Evolutionary conservation across 805 yeast genomes (phyloP).

Genomic region (Starmerella vaccinii): DNA sequence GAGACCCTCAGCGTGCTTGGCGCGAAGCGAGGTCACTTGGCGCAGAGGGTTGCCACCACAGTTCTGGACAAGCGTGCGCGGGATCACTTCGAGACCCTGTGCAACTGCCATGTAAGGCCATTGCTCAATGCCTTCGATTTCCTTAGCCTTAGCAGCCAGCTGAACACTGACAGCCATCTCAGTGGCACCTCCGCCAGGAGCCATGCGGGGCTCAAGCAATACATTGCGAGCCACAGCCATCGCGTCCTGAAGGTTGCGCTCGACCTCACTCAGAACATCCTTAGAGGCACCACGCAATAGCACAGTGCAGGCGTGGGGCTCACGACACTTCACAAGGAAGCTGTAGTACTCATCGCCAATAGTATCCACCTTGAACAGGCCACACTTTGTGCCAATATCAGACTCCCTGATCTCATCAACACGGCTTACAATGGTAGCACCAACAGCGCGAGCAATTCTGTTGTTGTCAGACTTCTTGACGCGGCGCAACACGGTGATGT

Average conservation of each 20-base stretch:
- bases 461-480: slow-evolving; percentile 92
- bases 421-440: slow-evolving; percentile 93
- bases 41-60: slow-evolving; percentile 96
- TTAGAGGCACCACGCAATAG: slow-evolving; percentile 92
- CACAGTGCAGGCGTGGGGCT: slow-evolving; percentile 90
- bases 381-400: slow-evolving; percentile 84
- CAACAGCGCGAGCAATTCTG: slow-evolving; percentile 93
- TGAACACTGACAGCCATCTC: slow-evolving; percentile 95
- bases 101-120: slow-evolving; percentile 99
- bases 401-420: slow-evolving; percentile 86
- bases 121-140: slow-evolving; percentile 88
- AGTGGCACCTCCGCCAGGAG: slow-evolving; percentile 99
- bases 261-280: slow-evolving; percentile 91
- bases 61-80: slow-evolving; percentile 93
- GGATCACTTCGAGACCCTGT: slow-evolving; percentile 96
- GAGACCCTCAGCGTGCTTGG: slow-evolving; percentile 88
- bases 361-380: slow-evolving; percentile 80
- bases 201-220: slow-evolving; percentile 80
- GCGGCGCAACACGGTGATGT: slow-evolving; percentile 85
- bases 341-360: slow-evolving; percentile 97
- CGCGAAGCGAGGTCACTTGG: slow-evolving; percentile 79
- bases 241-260: slow-evolving; percentile 94
- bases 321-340: slow-evolving; percentile 63
- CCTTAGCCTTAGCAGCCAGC: slow-evolving; percentile 80
- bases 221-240: slow-evolving; percentile 96